These are phyloP conservation scores for Volvariella surrecta DNA, from an alignment of 1,284 basidiomycete species.

Conservation along the genomic window DNA sequence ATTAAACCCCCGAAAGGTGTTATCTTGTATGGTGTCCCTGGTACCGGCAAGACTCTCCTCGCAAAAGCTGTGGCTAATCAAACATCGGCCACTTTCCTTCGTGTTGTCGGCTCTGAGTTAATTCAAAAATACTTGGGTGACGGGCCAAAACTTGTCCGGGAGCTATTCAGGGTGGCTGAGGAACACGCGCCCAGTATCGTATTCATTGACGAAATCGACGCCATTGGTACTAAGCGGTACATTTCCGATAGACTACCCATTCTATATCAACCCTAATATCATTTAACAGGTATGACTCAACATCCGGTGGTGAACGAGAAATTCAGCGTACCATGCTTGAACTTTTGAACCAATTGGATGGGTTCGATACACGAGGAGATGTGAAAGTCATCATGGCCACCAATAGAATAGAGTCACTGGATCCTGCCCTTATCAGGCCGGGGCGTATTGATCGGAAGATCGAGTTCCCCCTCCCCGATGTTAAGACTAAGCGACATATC, in stretches of 20 bases:
- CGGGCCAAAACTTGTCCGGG: slow-evolving; percentile 97
- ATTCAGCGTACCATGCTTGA: slow-evolving; percentile 99
- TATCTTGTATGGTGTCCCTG: slow-evolving; percentile 97
- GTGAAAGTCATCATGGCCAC: slow-evolving; percentile 97
- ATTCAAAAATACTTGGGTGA: slow-evolving; percentile 99
- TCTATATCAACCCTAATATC: neutral
- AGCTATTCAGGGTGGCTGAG: slow-evolving; percentile 95
- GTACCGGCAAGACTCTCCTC: slow-evolving; percentile 96
- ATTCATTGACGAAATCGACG: slow-evolving; percentile 99
- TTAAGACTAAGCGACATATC: slow-evolving; percentile 97
- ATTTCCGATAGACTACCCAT: slow-evolving; percentile 16
- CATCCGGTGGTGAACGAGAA: slow-evolving; percentile 96
- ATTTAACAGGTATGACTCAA: slow-evolving; percentile 76
- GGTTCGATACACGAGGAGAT: slow-evolving; percentile 97
- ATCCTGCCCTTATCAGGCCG: slow-evolving; percentile 95
- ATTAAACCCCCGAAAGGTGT: slow-evolving; percentile 99
- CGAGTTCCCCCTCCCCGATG: slow-evolving; percentile 89
- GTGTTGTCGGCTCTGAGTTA: slow-evolving; percentile 95
- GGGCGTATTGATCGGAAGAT: slow-evolving; percentile 99
- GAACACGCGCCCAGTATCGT: slow-evolving; percentile 98
- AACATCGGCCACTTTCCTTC: slow-evolving; percentile 97
- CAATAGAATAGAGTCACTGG: slow-evolving; percentile 90
- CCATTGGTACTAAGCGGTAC: slow-evolving; percentile 95
- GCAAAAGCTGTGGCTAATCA: slow-evolving; percentile 99
- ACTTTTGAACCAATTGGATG: slow-evolving; percentile 95